Percentiles rank a stretch among this genome's conserved stretches.
Conservation (phyloP, 1,139 yeast genomes). For the Geotrichum europaeum region DNA sequence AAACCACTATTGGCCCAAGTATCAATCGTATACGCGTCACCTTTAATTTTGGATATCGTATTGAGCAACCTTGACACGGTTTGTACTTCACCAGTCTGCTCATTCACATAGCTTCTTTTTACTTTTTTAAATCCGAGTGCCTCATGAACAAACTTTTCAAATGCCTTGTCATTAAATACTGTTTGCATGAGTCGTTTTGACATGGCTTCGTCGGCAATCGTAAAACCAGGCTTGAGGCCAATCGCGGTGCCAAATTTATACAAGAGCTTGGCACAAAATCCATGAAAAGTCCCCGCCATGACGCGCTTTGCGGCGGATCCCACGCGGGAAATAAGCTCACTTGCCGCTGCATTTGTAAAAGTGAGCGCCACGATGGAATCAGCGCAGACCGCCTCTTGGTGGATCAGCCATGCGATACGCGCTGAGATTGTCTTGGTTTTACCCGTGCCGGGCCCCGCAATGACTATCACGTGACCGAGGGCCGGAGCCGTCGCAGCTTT, state of each 20-base stretch:
- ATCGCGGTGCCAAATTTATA: slow-evolving; percentile 49
- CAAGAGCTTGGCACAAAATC: slow-evolving; percentile 61
- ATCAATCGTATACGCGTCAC: slow-evolving; percentile 2
- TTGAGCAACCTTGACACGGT: not conserved
- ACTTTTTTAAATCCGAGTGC: not conserved
- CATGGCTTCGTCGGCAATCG: slow-evolving; percentile 64
- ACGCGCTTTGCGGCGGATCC: slow-evolving; percentile 38
- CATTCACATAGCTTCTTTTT: not conserved
- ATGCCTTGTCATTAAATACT: not conserved
- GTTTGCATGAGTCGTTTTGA: slow-evolving; percentile 43
- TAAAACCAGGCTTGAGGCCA: slow-evolving; percentile 37
- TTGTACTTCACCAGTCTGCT: not conserved
- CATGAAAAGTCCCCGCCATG: slow-evolving; percentile 80
- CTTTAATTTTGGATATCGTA: slow-evolving; percentile 2
- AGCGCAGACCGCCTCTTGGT: slow-evolving; percentile 46
- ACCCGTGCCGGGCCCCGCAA: slow-evolving; percentile 88
- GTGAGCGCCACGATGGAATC: slow-evolving; percentile 72
- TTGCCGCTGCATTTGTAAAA: slow-evolving; percentile 85
- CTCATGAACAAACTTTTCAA: not conserved
- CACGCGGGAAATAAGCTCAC: slow-evolving; percentile 67
- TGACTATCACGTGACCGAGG: slow-evolving; percentile 56
- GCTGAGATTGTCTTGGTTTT: slow-evolving; percentile 78
- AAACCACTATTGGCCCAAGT: slow-evolving; percentile 6
- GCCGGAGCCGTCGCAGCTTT: slow-evolving; percentile 55
- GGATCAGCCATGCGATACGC: slow-evolving; percentile 64